These are phyloP conservation scores for Tardiomyces digboiensis DNA, from an alignment of 1,139 yeast genomes.

Conservation along the genomic window DNA sequence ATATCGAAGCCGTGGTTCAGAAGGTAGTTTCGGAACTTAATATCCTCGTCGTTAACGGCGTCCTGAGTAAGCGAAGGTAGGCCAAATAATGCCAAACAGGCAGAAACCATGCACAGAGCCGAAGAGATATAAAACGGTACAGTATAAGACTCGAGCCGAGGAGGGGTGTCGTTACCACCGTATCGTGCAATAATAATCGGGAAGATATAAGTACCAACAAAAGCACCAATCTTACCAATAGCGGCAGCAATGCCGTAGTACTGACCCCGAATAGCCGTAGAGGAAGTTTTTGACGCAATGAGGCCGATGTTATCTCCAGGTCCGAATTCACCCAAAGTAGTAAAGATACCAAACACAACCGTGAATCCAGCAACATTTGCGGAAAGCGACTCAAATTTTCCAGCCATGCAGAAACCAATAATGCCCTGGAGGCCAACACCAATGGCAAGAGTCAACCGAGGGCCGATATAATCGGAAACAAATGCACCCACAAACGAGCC, in stretches of 20 bases:
- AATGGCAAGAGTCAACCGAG: constrained; percentile 60
- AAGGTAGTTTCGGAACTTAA: constrained; percentile 55
- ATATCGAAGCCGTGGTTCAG: neutral
- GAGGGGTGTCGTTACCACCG: constrained; percentile 31
- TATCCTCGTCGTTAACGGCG: constrained; percentile 72
- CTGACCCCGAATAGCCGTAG: constrained; percentile 85
- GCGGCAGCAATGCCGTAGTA: constrained; percentile 92
- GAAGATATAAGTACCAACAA: constrained; percentile 83
- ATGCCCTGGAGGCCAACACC: constrained; percentile 71
- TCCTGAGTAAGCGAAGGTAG: constrained; percentile 80
- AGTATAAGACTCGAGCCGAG: constrained; percentile 31
- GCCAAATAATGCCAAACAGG: constrained; percentile 55
- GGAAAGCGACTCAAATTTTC: constrained; percentile 44
- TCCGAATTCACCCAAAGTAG: constrained; percentile 85
- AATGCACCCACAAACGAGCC: constrained; percentile 83
- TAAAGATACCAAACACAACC: constrained; percentile 80
- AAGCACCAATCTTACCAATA: constrained; percentile 84
- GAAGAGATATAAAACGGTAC: constrained; percentile 83
- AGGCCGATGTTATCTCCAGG: constrained; percentile 91
- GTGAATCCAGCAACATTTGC: constrained; percentile 66
- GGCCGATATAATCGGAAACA: constrained; percentile 80
- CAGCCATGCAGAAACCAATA: constrained; percentile 85
- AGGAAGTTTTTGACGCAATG: constrained; percentile 76
- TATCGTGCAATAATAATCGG: constrained; percentile 54
- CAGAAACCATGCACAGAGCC: constrained; percentile 65